Evolutionary conservation across 768 basidiomycete species (phyloP).

Genomic region (Serendipita indica): DNA sequence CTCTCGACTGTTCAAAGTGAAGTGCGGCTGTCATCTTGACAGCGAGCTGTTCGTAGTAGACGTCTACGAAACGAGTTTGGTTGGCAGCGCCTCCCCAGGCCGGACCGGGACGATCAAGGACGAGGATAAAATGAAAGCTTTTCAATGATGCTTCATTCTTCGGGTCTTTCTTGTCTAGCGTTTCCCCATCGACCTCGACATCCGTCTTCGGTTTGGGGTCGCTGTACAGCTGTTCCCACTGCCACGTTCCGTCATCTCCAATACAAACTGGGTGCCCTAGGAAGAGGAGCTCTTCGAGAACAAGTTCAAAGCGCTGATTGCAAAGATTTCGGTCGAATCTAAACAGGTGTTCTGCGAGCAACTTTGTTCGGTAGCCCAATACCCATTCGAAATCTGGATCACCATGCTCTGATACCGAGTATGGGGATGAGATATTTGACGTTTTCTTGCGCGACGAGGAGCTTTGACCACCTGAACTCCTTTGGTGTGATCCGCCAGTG

Average conservation of each 20-base stretch:
- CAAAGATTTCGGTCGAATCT: slow-evolving; percentile 59
- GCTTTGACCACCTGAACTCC: not conserved
- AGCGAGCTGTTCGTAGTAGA: slow-evolving; percentile 76
- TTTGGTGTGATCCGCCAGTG: not conserved
- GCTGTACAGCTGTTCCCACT: slow-evolving; percentile 25
- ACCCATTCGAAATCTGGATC: slow-evolving; percentile 25
- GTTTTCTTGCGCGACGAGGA: not conserved
- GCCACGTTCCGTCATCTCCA: slow-evolving; percentile 59
- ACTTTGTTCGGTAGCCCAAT: slow-evolving; percentile 69
- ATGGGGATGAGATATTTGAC: not conserved
- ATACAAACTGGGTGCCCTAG: slow-evolving; percentile 88
- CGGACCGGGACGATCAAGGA: slow-evolving; percentile 80
- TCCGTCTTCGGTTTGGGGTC: slow-evolving; percentile 15
- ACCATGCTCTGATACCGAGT: not conserved
- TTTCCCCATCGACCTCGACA: slow-evolving; percentile 17
- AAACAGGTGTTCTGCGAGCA: slow-evolving; percentile 67
- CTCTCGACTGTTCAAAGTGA: slow-evolving; percentile 77
- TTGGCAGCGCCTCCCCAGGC: slow-evolving; percentile 70
- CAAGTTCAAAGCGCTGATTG: slow-evolving; percentile 86
- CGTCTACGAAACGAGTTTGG: slow-evolving; percentile 65
- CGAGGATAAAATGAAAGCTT: slow-evolving; percentile 74
- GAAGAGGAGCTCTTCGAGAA: slow-evolving; percentile 84
- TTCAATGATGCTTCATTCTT: slow-evolving; percentile 28
- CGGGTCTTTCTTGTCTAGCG: slow-evolving; percentile 14
- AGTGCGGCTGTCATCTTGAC: slow-evolving; percentile 86